Percentiles rank a stretch among this genome's conserved stretches.
Conservation (phyloP, 306 rosid species). For the Hippophae tibetana region DNA sequence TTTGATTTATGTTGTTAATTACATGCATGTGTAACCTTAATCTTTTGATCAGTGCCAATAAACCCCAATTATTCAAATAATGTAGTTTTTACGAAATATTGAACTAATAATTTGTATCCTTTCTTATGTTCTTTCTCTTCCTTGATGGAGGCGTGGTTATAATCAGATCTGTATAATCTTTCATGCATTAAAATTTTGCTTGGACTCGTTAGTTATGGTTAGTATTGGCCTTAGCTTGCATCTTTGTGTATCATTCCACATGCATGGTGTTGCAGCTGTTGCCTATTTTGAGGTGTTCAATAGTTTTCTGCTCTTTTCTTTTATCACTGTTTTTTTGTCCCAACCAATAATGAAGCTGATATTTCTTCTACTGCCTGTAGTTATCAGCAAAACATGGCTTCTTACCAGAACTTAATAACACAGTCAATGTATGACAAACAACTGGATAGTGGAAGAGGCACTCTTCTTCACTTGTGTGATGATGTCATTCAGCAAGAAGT, state of each 20-base stretch:
- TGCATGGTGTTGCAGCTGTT: neutral
- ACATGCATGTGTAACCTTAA: neutral
- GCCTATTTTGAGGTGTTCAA: neutral
- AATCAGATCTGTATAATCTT: slow-evolving; percentile 1
- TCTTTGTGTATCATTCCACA: slow-evolving; percentile 11
- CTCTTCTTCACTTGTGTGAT: slow-evolving; percentile 96
- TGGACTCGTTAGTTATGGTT: slow-evolving; percentile 5
- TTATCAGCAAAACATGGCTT: slow-evolving; percentile 82
- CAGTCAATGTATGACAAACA: slow-evolving; percentile 97
- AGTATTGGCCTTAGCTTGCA: neutral
- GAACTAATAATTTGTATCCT: neutral
- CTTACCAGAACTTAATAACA: slow-evolving; percentile 85
- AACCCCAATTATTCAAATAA: slow-evolving; percentile 1
- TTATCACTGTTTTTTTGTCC: neutral
- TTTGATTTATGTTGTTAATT: neutral
- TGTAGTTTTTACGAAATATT: neutral
- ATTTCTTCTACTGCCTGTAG: slow-evolving; percentile 28
- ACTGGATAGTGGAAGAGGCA: slow-evolving; percentile 94
- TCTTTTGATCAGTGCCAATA: neutral
- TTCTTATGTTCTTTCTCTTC: neutral
- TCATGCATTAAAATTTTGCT: neutral
- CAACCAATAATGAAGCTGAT: slow-evolving; percentile 7
- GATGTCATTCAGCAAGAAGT: slow-evolving; percentile 99
- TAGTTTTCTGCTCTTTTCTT: neutral
- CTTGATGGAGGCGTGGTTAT: neutral